phyloP scores from a whole-genome alignment of 2,329 filamentous ascomycete species.

The Fusarium chuoi region DNA sequence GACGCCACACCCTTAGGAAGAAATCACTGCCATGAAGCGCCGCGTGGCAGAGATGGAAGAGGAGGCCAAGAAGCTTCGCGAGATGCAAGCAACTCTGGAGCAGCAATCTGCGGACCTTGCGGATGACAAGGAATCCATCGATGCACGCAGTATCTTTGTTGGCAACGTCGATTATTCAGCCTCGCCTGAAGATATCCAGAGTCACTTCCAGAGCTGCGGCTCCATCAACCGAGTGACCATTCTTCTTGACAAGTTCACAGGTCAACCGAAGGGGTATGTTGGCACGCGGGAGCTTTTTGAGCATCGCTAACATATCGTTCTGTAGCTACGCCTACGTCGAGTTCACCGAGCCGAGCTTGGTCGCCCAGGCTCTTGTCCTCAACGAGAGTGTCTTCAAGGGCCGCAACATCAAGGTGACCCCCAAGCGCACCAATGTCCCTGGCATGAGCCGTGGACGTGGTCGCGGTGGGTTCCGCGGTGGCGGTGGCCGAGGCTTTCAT shows the following conservation, averaged over 20 bases:
- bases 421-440: constrained; percentile 96
- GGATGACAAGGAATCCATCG: constrained; percentile 95
- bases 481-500: constrained; percentile 61
- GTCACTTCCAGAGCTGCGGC: constrained; percentile 96
- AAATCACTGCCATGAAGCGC: constrained; percentile 88
- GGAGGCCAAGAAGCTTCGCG: constrained; percentile 84
- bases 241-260: constrained; percentile 96
- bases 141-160: constrained; percentile 95
- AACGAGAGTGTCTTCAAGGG: constrained; percentile 98
- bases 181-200: constrained; percentile 94
- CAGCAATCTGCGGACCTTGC: constrained; percentile 83
- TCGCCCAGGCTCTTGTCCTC: constrained; percentile 91
- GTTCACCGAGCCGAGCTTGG: constrained; percentile 92
- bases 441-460: constrained; percentile 87
- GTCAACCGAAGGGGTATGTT: constrained; percentile 96
- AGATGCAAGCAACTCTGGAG: constrained; percentile 89
- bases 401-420: constrained; percentile 91
- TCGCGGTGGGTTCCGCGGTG: constrained; percentile 47
- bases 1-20: constrained; percentile 65
- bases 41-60: constrained; percentile 91
- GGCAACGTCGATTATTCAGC: constrained; percentile 98
- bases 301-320: constrained; percentile 24
- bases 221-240: constrained; percentile 99
- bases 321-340: constrained; percentile 97
- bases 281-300: neutral